A percentile compares a stretch with the other conserved stretches of the same genome.
Conservation (phyloP, 2,329 filamentous ascomycete species). For the Talaromyces sp. region DNA sequence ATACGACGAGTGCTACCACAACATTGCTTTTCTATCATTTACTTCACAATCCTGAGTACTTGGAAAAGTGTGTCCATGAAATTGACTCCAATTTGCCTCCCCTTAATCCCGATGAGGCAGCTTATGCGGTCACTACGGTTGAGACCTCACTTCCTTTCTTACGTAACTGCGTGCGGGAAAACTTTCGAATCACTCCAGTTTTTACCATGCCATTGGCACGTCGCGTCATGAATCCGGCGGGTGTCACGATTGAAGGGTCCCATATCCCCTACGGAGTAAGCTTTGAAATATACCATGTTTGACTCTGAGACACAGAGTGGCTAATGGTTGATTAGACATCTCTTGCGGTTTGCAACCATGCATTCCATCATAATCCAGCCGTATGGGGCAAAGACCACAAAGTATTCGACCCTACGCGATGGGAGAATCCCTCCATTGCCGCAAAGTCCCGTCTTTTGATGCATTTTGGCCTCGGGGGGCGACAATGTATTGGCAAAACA, state of each 20-base stretch:
- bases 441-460: slow-evolving; percentile 28
- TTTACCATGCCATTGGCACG: slow-evolving; percentile 35
- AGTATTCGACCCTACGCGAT: slow-evolving; percentile 31
- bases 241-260: slow-evolving; percentile 25
- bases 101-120: slow-evolving; percentile 9
- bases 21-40: not conserved
- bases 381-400: slow-evolving; percentile 34
- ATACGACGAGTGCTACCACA: not conserved
- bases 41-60: not conserved
- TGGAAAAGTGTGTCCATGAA: slow-evolving; percentile 20
- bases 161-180: slow-evolving; percentile 31
- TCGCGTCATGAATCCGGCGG: slow-evolving; percentile 26
- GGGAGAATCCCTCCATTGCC: slow-evolving; percentile 22
- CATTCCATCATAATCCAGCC: slow-evolving; percentile 33
- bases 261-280: slow-evolving; percentile 29
- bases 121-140: slow-evolving; percentile 25
- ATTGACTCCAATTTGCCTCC: slow-evolving; percentile 15
- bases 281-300: not conserved
- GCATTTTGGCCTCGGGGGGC: slow-evolving; percentile 35
- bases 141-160: slow-evolving; percentile 30
- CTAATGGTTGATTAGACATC: slow-evolving; percentile 24
- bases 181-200: slow-evolving; percentile 35
- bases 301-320: not conserved
- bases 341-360: slow-evolving; percentile 34
- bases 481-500: slow-evolving; percentile 37